Percentiles rank a stretch among this genome's conserved stretches.
phyloP scores from a whole-genome alignment of 192 early-diverging fungal species.

The Jimgerdemannia lactiflua region DNA sequence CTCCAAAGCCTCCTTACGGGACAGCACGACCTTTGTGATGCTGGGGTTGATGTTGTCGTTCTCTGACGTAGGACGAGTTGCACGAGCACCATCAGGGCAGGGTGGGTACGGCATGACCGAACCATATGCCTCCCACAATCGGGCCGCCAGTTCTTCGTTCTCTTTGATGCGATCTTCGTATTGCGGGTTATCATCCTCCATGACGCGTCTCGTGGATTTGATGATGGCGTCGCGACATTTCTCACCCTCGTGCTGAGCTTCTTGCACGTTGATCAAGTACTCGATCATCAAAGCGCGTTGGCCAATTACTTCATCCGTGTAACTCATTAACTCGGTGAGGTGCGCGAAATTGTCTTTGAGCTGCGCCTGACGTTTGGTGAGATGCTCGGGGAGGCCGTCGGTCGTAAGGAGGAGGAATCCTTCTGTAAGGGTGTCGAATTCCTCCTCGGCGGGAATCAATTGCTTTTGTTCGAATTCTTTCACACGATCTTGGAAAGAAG shows the following conservation, averaged over 20 bases:
- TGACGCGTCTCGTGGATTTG: constrained; percentile 18
- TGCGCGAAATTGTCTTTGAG: constrained; percentile 11
- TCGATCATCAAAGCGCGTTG: constrained; percentile 28
- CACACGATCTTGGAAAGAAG: constrained; percentile 17
- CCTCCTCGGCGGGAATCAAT: constrained; percentile 9
- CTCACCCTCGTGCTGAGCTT: constrained; percentile 25
- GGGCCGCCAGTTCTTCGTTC: neutral
- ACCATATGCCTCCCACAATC: constrained; percentile 13
- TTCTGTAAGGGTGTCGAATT: constrained; percentile 19
- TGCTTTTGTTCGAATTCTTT: constrained; percentile 23
- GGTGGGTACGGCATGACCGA: constrained; percentile 16
- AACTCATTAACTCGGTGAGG: constrained; percentile 7
- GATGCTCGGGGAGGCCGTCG: constrained; percentile 9
- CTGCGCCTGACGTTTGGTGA: constrained; percentile 18
- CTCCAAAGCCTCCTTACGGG: constrained; percentile 8
- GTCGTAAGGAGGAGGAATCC: constrained; percentile 11
- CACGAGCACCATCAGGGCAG: constrained; percentile 17
- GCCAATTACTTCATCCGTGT: constrained; percentile 19
- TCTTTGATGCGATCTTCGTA: constrained; percentile 11
- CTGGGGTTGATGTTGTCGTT: constrained; percentile 19
- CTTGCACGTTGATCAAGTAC: constrained; percentile 21
- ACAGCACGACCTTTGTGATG: constrained; percentile 8
- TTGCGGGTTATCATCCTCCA: constrained; percentile 14
- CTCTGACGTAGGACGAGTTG: constrained; percentile 7
- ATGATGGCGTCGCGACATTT: constrained; percentile 18